Evolutionary conservation across 177 flowering plant species (phyloP).

Genomic region (Telopea speciosissima): DNA sequence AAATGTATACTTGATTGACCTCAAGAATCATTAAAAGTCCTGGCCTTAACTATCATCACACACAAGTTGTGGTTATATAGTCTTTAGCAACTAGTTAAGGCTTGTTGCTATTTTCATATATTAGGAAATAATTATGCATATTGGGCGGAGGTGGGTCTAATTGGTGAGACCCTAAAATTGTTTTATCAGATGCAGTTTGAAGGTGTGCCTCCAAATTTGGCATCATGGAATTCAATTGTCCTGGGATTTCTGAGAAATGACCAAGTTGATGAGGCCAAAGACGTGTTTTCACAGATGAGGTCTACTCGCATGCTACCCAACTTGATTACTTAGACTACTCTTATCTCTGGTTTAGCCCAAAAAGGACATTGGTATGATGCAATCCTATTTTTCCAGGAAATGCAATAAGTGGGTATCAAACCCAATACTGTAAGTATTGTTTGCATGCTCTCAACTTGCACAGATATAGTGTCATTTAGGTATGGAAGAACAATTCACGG

Average conservation of each 20-base stretch:
- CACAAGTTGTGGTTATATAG: too few species aligned
- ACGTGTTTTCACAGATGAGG: constrained; percentile 52
- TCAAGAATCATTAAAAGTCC: too few species aligned
- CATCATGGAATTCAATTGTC: constrained; percentile 62
- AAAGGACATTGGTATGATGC: constrained; percentile 44
- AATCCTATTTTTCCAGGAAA: constrained; percentile 30
- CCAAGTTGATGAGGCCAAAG: constrained; percentile 41
- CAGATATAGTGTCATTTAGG: constrained; percentile 25
- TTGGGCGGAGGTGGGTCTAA: constrained; percentile 46
- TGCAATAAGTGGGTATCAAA: constrained; percentile 44
- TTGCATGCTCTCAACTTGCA: constrained; percentile 47
- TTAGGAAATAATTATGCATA: too few species aligned
- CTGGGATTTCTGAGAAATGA: constrained; percentile 48
- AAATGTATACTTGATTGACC: too few species aligned
- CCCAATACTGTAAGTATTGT: constrained; percentile 38
- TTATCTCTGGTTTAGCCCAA: constrained; percentile 54
- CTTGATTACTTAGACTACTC: constrained; percentile 52
- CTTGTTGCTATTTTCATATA: too few species aligned
- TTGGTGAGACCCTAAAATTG: constrained; percentile 58
- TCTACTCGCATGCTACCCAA: constrained; percentile 40
- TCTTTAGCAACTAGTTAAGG: too few species aligned
- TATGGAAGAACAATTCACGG: constrained; percentile 57
- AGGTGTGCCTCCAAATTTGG: constrained; percentile 43
- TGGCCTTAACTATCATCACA: too few species aligned
- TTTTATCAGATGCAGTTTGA: constrained; percentile 65